Base-by-base conservation (phyloP, 495 filamentous ascomycete genomes). In the Lasiosphaeris hirsuta region DNA sequence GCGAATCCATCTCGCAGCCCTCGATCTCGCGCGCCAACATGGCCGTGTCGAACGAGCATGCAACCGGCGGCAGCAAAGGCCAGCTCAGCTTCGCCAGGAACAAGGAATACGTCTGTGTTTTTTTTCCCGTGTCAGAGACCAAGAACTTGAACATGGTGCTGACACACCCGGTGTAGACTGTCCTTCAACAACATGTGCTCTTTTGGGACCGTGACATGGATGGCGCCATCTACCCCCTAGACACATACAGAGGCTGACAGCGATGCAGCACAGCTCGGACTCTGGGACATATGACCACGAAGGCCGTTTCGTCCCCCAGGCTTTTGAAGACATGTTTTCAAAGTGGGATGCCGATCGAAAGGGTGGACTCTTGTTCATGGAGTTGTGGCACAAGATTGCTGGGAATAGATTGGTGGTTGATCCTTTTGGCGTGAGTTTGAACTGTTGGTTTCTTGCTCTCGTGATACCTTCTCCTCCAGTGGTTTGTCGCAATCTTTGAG, bases 291-390 rank as follows among this genome's bases (percentile, higher is more conserved):
- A 75, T 51, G 81, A 84, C 62, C 68, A 58, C 8, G 81, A 85
- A 62, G 82, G 82, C 0, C 69, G 81, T 0, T 82, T 84, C 56
- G 54, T 76, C 5, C 80, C 80, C 47, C 76, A 81, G 68, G 62
- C 63, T 10, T 84, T 85, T 60, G 81, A 86, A 69, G 78, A 84
- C 57, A 63, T 82, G 63, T 85, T 86, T 51, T 63, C 69, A 43
- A 83, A 83, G 69, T 84, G 78, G 60, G 80, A 76, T 43, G 10
- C 43, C 5, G 69, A 68, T 30, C 43, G 65, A 33, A 57, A 62
- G 0, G 59, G 61, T 7, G 42, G 53, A 4, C 35, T 69, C 34
- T 61, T 57, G 1, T 55, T 35, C 2, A 1, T 39, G 2, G 51
- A 68, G 52, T 39, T 68, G 10, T 62, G 58, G 51, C 41, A 41